Conservation (phyloP, 169 alveolate species). For the Eimeria sp. region DNA sequence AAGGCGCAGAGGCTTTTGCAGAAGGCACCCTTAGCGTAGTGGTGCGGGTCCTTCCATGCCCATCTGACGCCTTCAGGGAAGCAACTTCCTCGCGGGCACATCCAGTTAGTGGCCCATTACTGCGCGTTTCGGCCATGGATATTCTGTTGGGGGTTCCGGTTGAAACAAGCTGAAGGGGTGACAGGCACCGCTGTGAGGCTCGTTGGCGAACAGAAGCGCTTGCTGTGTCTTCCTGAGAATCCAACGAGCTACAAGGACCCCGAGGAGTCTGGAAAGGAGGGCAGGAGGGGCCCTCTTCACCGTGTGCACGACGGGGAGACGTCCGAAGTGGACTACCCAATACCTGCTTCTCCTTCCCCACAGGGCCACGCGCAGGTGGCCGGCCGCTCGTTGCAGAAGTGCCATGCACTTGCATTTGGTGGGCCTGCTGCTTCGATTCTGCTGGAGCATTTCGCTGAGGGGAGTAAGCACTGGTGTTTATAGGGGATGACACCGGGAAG, state of each 20-base stretch:
- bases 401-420: neutral
- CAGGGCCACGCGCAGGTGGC: conserved; percentile 32
- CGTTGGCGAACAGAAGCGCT: conserved; percentile 15
- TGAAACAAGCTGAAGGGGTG: conserved; percentile 30
- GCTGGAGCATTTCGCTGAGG: conserved; percentile 7
- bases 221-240: neutral
- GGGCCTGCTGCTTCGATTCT: neutral
- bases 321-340: conserved; percentile 28
- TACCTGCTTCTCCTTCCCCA: neutral
- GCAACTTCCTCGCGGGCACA: neutral
- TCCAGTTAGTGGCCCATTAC: neutral
- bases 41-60: neutral
- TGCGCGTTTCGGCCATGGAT: neutral
- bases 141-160: conserved; percentile 3
- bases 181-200: conserved; percentile 47
- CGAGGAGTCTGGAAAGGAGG: conserved; percentile 46
- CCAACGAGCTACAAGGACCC: conserved; percentile 7
- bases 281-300: conserved; percentile 1
- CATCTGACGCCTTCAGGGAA: neutral
- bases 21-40: neutral
- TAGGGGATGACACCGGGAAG: conserved; percentile 63
- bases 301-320: conserved; percentile 52
- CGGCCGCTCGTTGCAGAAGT: neutral
- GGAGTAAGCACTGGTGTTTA: conserved; percentile 16
- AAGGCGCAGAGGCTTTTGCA: neutral